Conservation (phyloP, 2,329 filamentous ascomycete genomes). For the Hypoxylon sp. region DNA sequence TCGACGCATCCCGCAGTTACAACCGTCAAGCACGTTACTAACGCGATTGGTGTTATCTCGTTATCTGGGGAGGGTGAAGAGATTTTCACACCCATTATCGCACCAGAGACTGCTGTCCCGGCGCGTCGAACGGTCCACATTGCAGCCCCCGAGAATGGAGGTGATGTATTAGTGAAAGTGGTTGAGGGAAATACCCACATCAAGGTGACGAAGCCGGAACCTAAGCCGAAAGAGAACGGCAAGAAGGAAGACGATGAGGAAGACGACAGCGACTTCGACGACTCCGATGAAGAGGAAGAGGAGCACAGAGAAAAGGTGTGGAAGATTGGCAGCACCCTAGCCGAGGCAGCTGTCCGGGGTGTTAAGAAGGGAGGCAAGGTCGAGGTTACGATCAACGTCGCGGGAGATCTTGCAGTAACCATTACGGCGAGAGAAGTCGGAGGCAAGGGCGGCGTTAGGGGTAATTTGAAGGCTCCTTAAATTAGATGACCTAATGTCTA, state of each 20-base stretch:
- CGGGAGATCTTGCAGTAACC: slow-evolving; percentile 82
- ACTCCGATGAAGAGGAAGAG: slow-evolving; percentile 81
- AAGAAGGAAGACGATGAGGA: slow-evolving; percentile 63
- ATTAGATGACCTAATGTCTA: slow-evolving; percentile 15
- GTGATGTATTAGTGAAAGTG: slow-evolving; percentile 89
- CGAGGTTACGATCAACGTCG: slow-evolving; percentile 92
- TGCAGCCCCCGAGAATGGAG: slow-evolving; percentile 81
- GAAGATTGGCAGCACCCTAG: slow-evolving; percentile 87
- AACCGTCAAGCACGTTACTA: slow-evolving; percentile 89
- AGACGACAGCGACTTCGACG: slow-evolving; percentile 77
- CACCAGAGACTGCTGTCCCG: slow-evolving; percentile 89
- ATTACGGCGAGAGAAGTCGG: slow-evolving; percentile 89
- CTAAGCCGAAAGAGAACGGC: slow-evolving; percentile 78
- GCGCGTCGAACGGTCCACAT: slow-evolving; percentile 88
- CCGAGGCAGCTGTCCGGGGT: slow-evolving; percentile 86
- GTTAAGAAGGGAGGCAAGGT: slow-evolving; percentile 92
- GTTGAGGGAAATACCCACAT: slow-evolving; percentile 92
- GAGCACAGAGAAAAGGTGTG: slow-evolving; percentile 91
- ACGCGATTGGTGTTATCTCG: slow-evolving; percentile 87
- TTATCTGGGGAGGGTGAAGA: slow-evolving; percentile 71
- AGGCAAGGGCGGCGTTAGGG: slow-evolving; percentile 86
- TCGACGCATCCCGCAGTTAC: slow-evolving; percentile 96
- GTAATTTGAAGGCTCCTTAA: slow-evolving; percentile 61
- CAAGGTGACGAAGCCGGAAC: slow-evolving; percentile 90
- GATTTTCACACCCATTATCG: slow-evolving; percentile 84